Base-by-base conservation (phyloP, 2,329 filamentous ascomycete genomes). In the Raffaelea arxii region DNA sequence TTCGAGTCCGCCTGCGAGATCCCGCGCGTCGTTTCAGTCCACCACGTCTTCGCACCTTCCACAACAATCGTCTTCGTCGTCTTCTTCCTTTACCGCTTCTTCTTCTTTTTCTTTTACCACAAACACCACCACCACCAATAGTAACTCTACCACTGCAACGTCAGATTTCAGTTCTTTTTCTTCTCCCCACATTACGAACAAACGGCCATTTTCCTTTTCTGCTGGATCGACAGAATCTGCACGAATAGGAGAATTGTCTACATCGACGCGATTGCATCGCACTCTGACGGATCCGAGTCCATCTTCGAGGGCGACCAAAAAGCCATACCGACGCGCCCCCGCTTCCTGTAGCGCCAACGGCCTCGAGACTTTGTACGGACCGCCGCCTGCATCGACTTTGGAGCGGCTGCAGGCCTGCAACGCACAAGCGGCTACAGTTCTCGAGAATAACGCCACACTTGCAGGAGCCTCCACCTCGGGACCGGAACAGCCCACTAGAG, bases 241-340 rank as follows among this genome's bases (percentile, higher is more conserved):
- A 36, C 7, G n/a, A n/a, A n/a, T n/a, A n/a, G n/a, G n/a, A n/a
- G n/a, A n/a, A n/a, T 30, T 30, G 27, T 30, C 27, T 16, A 30
- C 27, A 30, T 30, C 27, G 27, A 30, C 27, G 16, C 9, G 9
- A 16, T 18, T 36, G 50, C 53, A 58, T 47, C 57, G 51, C 46
- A 58, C 56, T 16, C 51, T 60, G 35, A 55, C 57, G 11, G 55
- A 56, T 40, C 55, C 46, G 46, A 56, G 52, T 53, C 60, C 57
- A 21, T 50, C 53, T 19, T 49, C 58, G 23, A 16, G 32, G 49
- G 54, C 42, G 19, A 3, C 44, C 30, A 58, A n/a, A n/a, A n/a
- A n/a, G n/a, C n/a, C n/a, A n/a, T n/a, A 60, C 49, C 63, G 64
- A 53, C 68, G 66, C 54, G 62, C 64, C 32, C 62, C 65, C 46